phyloP scores from a whole-genome alignment of 2,329 filamentous ascomycete genomes.

The Fusarium zealandicum region DNA sequence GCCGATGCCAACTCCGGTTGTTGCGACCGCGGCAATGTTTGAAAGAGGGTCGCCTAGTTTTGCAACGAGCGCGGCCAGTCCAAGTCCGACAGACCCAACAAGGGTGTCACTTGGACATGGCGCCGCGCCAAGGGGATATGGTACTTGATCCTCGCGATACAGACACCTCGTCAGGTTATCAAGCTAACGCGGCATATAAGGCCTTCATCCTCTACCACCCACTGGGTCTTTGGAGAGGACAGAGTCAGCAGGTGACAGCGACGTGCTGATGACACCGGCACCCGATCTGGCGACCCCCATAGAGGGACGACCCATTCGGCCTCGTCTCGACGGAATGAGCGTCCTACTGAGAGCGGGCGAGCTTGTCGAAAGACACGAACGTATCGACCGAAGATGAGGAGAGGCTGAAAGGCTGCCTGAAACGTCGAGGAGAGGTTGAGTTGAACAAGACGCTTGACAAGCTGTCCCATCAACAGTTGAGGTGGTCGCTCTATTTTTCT shows the following conservation, averaged over 20 bases:
- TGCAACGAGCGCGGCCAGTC: constrained; percentile 28
- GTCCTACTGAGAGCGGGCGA: constrained; percentile 66
- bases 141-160: constrained; percentile 40
- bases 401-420: background rate
- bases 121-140: constrained; percentile 45
- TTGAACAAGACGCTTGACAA: background rate
- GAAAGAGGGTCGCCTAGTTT: constrained; percentile 35
- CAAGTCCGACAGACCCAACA: constrained; percentile 39
- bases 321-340: constrained; percentile 63
- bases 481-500: constrained; percentile 2
- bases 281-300: constrained; percentile 32
- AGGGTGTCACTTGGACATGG: constrained; percentile 35
- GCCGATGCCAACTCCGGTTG: constrained; percentile 31
- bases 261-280: constrained; percentile 44
- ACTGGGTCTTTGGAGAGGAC: constrained; percentile 44
- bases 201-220: constrained; percentile 46
- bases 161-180: constrained; percentile 23
- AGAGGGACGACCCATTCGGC: constrained; percentile 32
- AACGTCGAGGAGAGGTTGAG: background rate
- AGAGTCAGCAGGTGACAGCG: constrained; percentile 41
- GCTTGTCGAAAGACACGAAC: constrained; percentile 58
- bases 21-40: constrained; percentile 20
- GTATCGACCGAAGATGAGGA: constrained; percentile 22
- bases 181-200: constrained; percentile 45
- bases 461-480: background rate